Conservation (phyloP, 1,284 basidiomycete genomes). For the Ceratobasidium theobromae region DNA sequence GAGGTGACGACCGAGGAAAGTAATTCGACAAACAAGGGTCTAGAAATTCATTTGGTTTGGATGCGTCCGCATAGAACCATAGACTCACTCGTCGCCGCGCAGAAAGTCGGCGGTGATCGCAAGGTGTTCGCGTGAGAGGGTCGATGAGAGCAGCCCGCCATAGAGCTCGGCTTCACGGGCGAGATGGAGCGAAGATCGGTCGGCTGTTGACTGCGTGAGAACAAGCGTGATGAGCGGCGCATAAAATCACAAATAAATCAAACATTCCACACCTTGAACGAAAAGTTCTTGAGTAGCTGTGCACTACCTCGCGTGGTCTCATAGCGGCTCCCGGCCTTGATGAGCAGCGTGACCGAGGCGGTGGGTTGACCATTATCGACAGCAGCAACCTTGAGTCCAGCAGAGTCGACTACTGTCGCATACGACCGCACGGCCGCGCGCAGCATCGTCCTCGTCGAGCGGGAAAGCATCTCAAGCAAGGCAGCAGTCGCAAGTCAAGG, state of each 20-base stretch:
- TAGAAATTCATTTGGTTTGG: constrained; percentile 43
- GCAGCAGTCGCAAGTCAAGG: not conserved
- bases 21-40: constrained; percentile 83
- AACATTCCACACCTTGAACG: constrained; percentile 77
- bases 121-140: constrained; percentile 86
- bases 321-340: constrained; percentile 88
- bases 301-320: constrained; percentile 85
- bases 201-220: constrained; percentile 66
- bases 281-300: constrained; percentile 92
- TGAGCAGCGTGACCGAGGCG: constrained; percentile 80
- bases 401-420: constrained; percentile 75
- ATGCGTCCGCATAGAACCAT: not conserved
- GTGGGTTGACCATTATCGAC: constrained; percentile 80
- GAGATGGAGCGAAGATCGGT: constrained; percentile 86
- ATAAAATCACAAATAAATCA: not conserved
- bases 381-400: constrained; percentile 83
- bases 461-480: constrained; percentile 10
- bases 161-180: constrained; percentile 92
- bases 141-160: constrained; percentile 89
- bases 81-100: constrained; percentile 90
- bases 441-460: constrained; percentile 14
- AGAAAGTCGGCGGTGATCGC: constrained; percentile 94
- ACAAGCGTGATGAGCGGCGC: not conserved
- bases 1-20: constrained; percentile 82
- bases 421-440: constrained; percentile 60